A percentile compares a stretch with the other conserved stretches of the same genome.
These are phyloP conservation scores for Fusarium pseudonygamai DNA, from an alignment of 2,329 filamentous ascomycete genomes.

Conservation along the genomic window DNA sequence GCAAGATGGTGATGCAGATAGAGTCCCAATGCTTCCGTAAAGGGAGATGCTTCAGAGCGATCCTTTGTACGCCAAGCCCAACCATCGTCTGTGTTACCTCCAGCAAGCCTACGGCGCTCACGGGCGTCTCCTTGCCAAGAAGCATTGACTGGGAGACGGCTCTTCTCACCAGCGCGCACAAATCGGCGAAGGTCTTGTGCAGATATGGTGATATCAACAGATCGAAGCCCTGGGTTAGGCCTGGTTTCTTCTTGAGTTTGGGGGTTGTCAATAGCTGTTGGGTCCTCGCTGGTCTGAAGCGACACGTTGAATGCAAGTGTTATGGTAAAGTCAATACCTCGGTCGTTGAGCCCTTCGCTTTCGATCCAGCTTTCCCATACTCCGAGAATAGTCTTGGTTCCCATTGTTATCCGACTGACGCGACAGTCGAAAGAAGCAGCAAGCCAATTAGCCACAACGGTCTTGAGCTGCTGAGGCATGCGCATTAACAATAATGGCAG, in stretches of 20 bases:
- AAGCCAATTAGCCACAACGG: conserved; percentile 61
- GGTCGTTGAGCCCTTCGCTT: conserved; percentile 48
- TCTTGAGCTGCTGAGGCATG: conserved; percentile 64
- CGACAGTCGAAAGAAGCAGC: conserved; percentile 65
- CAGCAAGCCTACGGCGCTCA: conserved; percentile 58
- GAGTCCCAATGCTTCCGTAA: conserved; percentile 59
- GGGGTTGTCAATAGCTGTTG: conserved; percentile 18
- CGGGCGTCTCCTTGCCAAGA: conserved; percentile 47
- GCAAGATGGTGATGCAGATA: conserved; percentile 65
- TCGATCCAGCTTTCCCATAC: conserved; percentile 63
- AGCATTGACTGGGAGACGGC: conserved; percentile 2
- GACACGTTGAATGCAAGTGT: conserved; percentile 62
- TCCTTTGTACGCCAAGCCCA: conserved; percentile 58
- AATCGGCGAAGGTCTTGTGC: conserved; percentile 59
- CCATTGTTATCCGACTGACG: conserved; percentile 59
- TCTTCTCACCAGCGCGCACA: conserved; percentile 50
- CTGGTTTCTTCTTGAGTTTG: conserved; percentile 24
- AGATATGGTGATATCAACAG: conserved; percentile 63
- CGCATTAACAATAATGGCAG: conserved; percentile 64
- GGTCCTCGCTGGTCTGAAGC: conserved; percentile 24
- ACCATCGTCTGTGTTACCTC: conserved; percentile 60
- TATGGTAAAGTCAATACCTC: conserved; percentile 57
- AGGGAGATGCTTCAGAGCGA: conserved; percentile 48
- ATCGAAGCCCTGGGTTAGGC: conserved; percentile 46
- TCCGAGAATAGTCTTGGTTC: conserved; percentile 59